These are phyloP conservation scores for Entoloma clypeatum DNA, from an alignment of 1,284 basidiomycete genomes.

Conservation along the genomic window DNA sequence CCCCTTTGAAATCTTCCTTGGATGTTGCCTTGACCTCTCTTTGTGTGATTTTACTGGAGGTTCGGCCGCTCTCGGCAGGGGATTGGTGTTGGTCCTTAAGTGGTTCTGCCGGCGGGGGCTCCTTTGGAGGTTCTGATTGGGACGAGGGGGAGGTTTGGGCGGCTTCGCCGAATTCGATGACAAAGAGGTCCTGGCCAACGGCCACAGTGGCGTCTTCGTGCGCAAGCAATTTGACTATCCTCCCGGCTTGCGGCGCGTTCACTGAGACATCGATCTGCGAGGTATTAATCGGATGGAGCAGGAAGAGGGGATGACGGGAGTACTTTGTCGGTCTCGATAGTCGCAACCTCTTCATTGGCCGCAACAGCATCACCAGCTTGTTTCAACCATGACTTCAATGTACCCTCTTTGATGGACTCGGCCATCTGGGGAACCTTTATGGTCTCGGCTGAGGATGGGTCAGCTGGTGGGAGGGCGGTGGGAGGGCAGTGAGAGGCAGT, in stretches of 20 bases:
- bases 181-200: slow-evolving; percentile 94
- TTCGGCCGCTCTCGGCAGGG: slow-evolving; percentile 30
- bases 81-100: too few relatives aligned
- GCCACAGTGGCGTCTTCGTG: slow-evolving; percentile 92
- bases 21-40: slow-evolving; percentile 37
- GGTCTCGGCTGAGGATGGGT: slow-evolving; percentile 78
- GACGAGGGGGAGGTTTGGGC: too few relatives aligned
- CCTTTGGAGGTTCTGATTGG: too few relatives aligned
- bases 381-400: slow-evolving; percentile 94
- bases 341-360: slow-evolving; percentile 94
- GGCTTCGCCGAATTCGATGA: slow-evolving; percentile 82
- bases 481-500: not conserved
- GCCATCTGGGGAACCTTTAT: slow-evolving; percentile 99
- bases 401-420: slow-evolving; percentile 98
- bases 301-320: slow-evolving; percentile 13
- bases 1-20: slow-evolving; percentile 34
- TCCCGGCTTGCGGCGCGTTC: slow-evolving; percentile 89
- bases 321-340: slow-evolving; percentile 99
- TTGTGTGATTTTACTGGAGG: slow-evolving; percentile 16
- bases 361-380: slow-evolving; percentile 90
- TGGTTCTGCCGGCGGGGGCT: too few relatives aligned
- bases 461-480: too few relatives aligned
- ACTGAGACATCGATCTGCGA: slow-evolving; percentile 93
- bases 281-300: slow-evolving; percentile 1
- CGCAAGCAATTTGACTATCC: slow-evolving; percentile 83